Base-by-base conservation (phyloP, 108 stramenopile species). In the Schizochytrium sp. region DNA sequence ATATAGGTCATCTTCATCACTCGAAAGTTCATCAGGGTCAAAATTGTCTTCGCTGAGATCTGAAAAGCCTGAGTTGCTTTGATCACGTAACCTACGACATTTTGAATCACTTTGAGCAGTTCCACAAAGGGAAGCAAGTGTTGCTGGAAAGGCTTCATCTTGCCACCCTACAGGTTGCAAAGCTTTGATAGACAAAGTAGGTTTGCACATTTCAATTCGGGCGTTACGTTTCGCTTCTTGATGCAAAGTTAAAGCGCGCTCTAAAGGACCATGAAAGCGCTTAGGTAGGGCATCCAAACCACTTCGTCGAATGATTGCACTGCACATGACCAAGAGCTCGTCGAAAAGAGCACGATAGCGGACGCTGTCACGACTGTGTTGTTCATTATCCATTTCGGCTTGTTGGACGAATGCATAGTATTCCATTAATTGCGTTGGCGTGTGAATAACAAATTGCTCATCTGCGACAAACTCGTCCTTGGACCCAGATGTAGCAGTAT, bases 241-340 rank as follows among this genome's bases (percentile, higher is more conserved):
- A 38, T 69, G 40, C 5, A 69, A 44, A 38, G 42, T 44, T 15
- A 44, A 44, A 7, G 64, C 15, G 7, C 44, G 42, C 10, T 44
- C 12, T 7, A 12, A 38, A 38, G 40, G 42, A 7, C 5, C 7
- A 28, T 69, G 7, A 13, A 44, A 44, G 15, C 19, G 7, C 64
- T 69, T 38, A 5, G 64, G 64, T 8, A 69, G 15, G 8, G 64
- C 64, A 7, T 15, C 28, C 42, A 38, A 5, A 8, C 64, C 64
- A 44, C 64, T 69, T 44, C 44, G 40, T 1, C 15, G 64, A 2
- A 69, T 69, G 3, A 69, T 38, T 2, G 64, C 7, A 69, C 12
- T 69, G 64, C 64, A 69, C 64, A 69, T 69, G 64, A 69, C 64
- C 42, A 69, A 44, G 0, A 69, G 64, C 64, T 69, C 64, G 64